Evolutionary conservation across 225 moss, liverwort and hornwort species (phyloP).

Genomic region (Asterella californica): DNA sequence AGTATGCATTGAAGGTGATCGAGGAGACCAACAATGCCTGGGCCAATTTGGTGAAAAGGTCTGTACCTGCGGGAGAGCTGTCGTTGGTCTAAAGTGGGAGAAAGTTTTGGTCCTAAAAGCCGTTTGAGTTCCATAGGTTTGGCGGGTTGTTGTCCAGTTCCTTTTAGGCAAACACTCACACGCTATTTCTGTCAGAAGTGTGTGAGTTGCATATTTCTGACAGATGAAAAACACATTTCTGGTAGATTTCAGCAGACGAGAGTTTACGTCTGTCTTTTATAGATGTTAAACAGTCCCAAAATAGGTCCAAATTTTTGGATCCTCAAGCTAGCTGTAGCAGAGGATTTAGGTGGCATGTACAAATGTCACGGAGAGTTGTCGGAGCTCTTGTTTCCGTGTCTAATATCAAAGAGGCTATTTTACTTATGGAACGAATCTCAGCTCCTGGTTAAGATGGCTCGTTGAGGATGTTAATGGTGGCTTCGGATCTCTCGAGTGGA

Average conservation of each 20-base stretch:
- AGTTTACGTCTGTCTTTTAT: constrained; percentile 3
- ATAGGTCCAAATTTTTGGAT: background rate
- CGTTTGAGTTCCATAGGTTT: background rate
- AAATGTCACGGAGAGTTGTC: constrained; percentile 11
- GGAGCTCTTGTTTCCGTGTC: constrained; percentile 10
- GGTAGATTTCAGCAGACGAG: too few relatives aligned
- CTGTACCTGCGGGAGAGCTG: constrained; percentile 55
- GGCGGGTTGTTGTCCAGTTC: constrained; percentile 1
- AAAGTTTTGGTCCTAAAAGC: constrained; percentile 9
- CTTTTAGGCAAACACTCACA: constrained; percentile 7
- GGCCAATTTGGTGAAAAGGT: constrained; percentile 90
- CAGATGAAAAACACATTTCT: constrained; percentile 14
- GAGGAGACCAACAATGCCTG: constrained; percentile 90
- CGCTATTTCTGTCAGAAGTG: constrained; percentile 13
- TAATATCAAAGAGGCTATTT: constrained; percentile 14
- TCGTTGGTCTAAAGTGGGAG: constrained; percentile 46
- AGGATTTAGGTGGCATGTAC: constrained; percentile 10
- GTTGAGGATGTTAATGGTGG: background rate
- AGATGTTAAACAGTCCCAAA: constrained; percentile 12
- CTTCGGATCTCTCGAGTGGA: background rate
- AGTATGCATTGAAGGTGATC: constrained; percentile 78
- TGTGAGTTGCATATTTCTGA: constrained; percentile 28
- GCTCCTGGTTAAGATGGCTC: background rate
- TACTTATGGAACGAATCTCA: background rate
- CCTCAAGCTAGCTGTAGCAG: constrained; percentile 11